These are phyloP conservation scores for Xylaria multiplex DNA, from an alignment of 2,329 filamentous ascomycete genomes.

Conservation along the genomic window DNA sequence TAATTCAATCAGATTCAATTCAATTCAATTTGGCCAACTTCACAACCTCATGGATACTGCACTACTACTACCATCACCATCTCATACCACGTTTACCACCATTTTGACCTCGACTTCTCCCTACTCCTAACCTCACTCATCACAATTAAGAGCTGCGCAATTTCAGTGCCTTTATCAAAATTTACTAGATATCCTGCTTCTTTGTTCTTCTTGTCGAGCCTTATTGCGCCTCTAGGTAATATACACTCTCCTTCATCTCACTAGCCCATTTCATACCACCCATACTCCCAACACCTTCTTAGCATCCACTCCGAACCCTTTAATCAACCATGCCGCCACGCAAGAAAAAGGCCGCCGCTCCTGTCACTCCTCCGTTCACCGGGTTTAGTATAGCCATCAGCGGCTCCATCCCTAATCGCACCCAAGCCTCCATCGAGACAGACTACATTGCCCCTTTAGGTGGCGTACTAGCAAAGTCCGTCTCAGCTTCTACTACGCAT, in stretches of 20 bases:
- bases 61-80: neutral
- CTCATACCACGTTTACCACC: neutral
- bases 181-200: neutral
- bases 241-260: too few species aligned
- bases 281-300: neutral
- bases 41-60: neutral
- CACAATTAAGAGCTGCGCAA: neutral
- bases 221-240: neutral
- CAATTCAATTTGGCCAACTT: conserved; percentile 17
- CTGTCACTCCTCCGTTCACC: conserved; percentile 53
- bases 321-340: conserved; percentile 39
- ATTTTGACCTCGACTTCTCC: too few species aligned
- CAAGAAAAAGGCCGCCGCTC: conserved; percentile 35
- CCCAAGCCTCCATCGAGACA: conserved; percentile 60
- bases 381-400: conserved; percentile 66
- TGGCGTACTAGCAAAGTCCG: conserved; percentile 57
- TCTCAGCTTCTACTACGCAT: conserved; percentile 64
- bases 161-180: neutral
- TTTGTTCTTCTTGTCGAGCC: neutral
- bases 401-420: conserved; percentile 66
- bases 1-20: conserved; percentile 28
- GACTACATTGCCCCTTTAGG: conserved; percentile 60
- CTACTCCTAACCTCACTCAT: neutral
- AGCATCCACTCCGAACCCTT: neutral
- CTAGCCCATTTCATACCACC: neutral